phyloP scores from a whole-genome alignment of 305 asterid genomes.

The Rubia tinctorum region DNA sequence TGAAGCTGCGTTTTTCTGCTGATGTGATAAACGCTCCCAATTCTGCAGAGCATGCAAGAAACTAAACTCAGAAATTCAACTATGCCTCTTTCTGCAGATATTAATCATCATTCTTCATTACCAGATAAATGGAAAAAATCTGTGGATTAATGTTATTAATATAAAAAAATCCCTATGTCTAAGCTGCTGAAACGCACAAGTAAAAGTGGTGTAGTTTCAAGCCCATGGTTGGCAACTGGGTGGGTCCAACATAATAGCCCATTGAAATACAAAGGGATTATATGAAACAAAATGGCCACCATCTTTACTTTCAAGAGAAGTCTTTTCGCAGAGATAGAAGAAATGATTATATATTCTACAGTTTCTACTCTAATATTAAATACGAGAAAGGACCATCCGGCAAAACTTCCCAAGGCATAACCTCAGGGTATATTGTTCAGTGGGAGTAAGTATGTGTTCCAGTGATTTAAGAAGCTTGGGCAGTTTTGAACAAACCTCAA shows the following conservation, averaged over 20 bases:
- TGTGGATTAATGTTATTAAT: background rate
- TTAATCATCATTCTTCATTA: conserved; percentile 5
- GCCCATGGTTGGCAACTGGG: background rate
- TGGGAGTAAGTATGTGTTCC: background rate
- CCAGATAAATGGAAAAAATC: background rate
- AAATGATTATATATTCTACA: background rate
- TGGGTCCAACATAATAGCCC: background rate
- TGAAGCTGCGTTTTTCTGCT: conserved; percentile 92
- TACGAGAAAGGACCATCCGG: background rate
- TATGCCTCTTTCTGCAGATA: background rate
- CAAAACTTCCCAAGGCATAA: background rate
- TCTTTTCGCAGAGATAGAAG: background rate
- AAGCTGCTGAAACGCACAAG: background rate
- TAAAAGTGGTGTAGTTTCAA: background rate
- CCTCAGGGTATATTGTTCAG: background rate
- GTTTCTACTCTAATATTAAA: background rate
- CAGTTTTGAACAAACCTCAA: conserved; percentile 61
- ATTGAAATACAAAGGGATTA: background rate
- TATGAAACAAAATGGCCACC: background rate
- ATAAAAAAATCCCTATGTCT: background rate
- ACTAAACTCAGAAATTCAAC: background rate
- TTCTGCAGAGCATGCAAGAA: conserved; percentile 45
- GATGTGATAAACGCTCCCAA: conserved; percentile 91
- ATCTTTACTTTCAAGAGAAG: background rate
- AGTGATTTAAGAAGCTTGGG: background rate